These are phyloP conservation scores for Erucastrum elatum DNA, from an alignment of 345 rosid genomes.

Conservation along the genomic window DNA sequence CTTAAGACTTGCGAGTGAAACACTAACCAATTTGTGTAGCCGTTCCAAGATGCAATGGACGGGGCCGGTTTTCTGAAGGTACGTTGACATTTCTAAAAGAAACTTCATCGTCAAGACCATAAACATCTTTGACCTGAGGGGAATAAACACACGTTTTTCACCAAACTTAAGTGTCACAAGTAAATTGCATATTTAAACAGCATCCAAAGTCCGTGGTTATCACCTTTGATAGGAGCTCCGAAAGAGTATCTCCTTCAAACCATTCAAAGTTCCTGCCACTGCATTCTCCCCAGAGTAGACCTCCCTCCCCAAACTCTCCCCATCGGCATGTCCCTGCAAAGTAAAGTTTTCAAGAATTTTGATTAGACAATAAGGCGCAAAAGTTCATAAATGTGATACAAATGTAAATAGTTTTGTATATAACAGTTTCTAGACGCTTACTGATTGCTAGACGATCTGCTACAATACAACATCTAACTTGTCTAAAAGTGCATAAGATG, in stretches of 20 bases:
- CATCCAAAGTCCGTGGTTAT: neutral
- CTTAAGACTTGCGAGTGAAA: neutral
- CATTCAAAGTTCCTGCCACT: conserved; percentile 75
- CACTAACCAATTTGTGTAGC: conserved; percentile 89
- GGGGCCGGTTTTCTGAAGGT: conserved; percentile 76
- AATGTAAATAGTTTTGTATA: neutral
- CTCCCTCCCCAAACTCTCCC: conserved; percentile 98
- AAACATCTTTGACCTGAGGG: conserved; percentile 84
- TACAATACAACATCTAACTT: conserved; percentile 5
- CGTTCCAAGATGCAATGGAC: conserved; percentile 81
- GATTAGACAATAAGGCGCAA: neutral
- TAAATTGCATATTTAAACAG: conserved; percentile 14
- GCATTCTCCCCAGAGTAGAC: conserved; percentile 96
- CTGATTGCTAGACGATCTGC: conserved; percentile 1
- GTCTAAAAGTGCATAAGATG: neutral
- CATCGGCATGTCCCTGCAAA: conserved; percentile 83
- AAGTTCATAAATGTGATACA: neutral
- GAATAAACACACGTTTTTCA: neutral
- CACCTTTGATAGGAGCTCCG: conserved; percentile 73
- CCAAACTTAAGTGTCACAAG: conserved; percentile 2
- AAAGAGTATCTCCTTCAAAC: conserved; percentile 77
- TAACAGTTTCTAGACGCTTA: neutral
- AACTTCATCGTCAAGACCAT: conserved; percentile 77
- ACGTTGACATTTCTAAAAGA: conserved; percentile 75
- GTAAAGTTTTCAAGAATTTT: neutral